Evolutionary conservation across 768 basidiomycete genomes (phyloP).

Genomic region (Mycena rebaudengoi): DNA sequence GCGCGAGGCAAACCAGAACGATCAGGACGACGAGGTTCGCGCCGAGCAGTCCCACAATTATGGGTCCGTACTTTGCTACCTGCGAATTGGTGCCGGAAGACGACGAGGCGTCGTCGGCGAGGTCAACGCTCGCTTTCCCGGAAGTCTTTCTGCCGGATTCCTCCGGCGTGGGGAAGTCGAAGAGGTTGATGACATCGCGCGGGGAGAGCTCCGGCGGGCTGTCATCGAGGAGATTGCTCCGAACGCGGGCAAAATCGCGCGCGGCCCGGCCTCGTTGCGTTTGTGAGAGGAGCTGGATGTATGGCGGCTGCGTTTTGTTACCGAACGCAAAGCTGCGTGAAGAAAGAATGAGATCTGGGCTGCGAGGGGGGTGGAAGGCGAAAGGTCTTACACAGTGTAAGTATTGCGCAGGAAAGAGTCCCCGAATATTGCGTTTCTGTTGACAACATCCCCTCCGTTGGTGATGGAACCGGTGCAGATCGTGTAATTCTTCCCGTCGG

Average conservation of each 20-base stretch:
- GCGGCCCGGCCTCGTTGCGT: conserved; percentile 1
- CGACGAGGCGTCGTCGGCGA: too few relatives aligned
- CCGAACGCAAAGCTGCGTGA: conserved; percentile 5
- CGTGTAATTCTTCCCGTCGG: conserved; percentile 2
- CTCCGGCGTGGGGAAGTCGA: too few relatives aligned
- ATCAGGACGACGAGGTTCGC: too few relatives aligned
- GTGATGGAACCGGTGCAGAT: neutral
- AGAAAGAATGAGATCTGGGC: neutral
- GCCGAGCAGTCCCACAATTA: too few relatives aligned
- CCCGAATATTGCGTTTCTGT: neutral
- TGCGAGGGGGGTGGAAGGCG: neutral
- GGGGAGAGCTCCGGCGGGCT: conserved; percentile 7
- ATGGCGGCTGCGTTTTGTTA: conserved; percentile 7
- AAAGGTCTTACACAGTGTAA: neutral
- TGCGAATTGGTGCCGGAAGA: too few relatives aligned
- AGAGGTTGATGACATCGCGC: neutral
- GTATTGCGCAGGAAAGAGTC: conserved; percentile 5
- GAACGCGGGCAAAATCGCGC: neutral
- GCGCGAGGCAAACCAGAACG: too few relatives aligned
- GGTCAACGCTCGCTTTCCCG: too few relatives aligned
- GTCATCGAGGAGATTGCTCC: neutral
- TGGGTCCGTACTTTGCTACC: too few relatives aligned
- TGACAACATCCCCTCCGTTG: neutral
- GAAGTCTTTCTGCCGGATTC: too few relatives aligned
- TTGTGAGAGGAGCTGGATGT: conserved; percentile 10